phyloP scores from a whole-genome alignment of 495 filamentous ascomycete species.

The Penicillium lividum region DNA sequence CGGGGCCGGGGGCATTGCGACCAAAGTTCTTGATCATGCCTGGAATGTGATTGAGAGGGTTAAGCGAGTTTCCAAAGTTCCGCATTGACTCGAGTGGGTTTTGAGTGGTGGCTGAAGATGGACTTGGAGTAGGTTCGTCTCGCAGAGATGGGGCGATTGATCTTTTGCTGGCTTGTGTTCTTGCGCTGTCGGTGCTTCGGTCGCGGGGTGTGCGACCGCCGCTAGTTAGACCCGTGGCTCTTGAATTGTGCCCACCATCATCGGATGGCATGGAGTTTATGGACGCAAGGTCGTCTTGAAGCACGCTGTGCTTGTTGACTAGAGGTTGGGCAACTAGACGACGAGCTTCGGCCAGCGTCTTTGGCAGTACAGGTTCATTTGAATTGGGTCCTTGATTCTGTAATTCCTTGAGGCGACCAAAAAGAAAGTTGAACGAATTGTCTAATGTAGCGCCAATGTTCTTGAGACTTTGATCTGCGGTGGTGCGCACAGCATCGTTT shows the following conservation, averaged over 20 bases:
- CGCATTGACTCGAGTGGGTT: constrained; percentile 78
- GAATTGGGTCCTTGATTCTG: constrained; percentile 47
- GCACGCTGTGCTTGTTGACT: constrained; percentile 54
- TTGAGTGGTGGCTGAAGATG: constrained; percentile 30
- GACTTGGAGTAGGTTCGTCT: constrained; percentile 26
- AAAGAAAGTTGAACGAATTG: constrained; percentile 88
- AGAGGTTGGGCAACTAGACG: constrained; percentile 74
- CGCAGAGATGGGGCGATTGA: constrained; percentile 28
- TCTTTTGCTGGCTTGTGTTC: constrained; percentile 51
- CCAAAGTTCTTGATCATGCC: constrained; percentile 79
- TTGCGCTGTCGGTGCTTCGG: constrained; percentile 73
- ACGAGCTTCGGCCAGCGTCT: constrained; percentile 88
- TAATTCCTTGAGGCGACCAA: constrained; percentile 81
- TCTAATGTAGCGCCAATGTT: constrained; percentile 85
- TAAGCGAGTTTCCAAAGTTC: constrained; percentile 78
- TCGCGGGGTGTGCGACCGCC: constrained; percentile 65
- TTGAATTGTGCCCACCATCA: constrained; percentile 35
- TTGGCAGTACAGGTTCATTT: constrained; percentile 60
- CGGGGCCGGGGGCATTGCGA: constrained; percentile 46
- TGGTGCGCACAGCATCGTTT: constrained; percentile 78
- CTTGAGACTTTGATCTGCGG: constrained; percentile 87
- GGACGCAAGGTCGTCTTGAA: constrained; percentile 46
- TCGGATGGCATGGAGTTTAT: constrained; percentile 45
- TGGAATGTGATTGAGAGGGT: constrained; percentile 77
- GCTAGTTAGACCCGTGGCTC: constrained; percentile 57